Base-by-base conservation (phyloP, 2,329 filamentous ascomycete genomes). In the Xylaria sp. region DNA sequence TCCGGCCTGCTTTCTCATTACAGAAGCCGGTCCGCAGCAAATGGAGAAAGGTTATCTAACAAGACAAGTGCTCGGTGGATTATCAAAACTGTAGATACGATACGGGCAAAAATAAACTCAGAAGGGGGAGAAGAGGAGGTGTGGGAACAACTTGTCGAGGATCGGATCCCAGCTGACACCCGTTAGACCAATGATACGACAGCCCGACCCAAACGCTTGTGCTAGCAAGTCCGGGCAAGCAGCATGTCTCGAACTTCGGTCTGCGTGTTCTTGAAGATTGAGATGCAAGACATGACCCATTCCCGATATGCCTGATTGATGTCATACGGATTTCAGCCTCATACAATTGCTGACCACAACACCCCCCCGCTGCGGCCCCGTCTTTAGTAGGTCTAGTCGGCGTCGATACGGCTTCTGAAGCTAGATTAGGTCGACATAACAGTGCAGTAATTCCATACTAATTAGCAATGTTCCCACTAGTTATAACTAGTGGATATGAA, bases 101-200 rank as follows among this genome's bases (percentile, higher is more conserved):
- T n/a, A n/a, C n/a, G 25, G 46, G 28, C n/a, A n/a, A 50, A 48
- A 30, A 5, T 10, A 50, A 50, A n/a, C 25, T 30, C 9, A 15
- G 3, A 8, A 12, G 30, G 8, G 20, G 25, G 6, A 30, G 15
- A n/a, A n/a, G n/a, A n/a, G n/a, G n/a, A n/a, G 13, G 25, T 30
- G 46, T 30, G 46, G 46, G 25, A 30, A 18, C 46, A 12, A n/a
- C n/a, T 13, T 50, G 15, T 30, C 25, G 25, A 50, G 5, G 8
- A 36, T 15, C n/a, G n/a, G n/a, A n/a, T 25, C 30, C 25, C 60
- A 63, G 60, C 60, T 56, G 50, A 56, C 34, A 45, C 25, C 23
- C 0, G 36, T 15, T 41, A 10, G 25, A 20, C 59, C 60, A 62
- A 62, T 55, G n/a, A 25, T 36, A 32, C 28, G 25, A 15, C 28